These are phyloP conservation scores for Plenodomus tracheiphilus DNA, from an alignment of 2,329 filamentous ascomycete genomes.

Conservation along the genomic window DNA sequence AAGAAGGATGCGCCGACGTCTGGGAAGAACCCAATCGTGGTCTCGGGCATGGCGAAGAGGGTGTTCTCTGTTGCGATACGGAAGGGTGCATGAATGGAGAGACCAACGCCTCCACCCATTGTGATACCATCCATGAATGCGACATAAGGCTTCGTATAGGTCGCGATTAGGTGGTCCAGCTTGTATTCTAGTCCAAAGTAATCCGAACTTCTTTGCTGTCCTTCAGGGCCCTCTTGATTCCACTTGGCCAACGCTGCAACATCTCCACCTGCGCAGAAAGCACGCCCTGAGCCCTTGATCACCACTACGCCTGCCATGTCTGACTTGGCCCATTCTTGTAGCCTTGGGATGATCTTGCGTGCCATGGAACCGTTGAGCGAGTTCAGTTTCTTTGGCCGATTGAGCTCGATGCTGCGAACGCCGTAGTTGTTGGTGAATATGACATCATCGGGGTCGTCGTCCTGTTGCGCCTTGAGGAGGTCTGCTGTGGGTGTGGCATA, in stretches of 20 bases:
- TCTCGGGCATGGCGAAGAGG: constrained; percentile 97
- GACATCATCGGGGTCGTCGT: constrained; percentile 85
- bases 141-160: constrained; percentile 89
- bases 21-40: constrained; percentile 97
- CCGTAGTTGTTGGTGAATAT: constrained; percentile 88
- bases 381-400: constrained; percentile 89
- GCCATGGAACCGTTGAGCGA: constrained; percentile 93
- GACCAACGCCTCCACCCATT: constrained; percentile 95
- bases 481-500: constrained; percentile 41
- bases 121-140: constrained; percentile 98
- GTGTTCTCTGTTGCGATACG: constrained; percentile 95
- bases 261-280: constrained; percentile 93
- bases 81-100: constrained; percentile 94
- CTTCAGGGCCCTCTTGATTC: constrained; percentile 69
- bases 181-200: constrained; percentile 97
- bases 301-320: constrained; percentile 91
- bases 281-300: constrained; percentile 84
- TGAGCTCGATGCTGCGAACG: constrained; percentile 88
- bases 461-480: constrained; percentile 58
- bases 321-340: constrained; percentile 94
- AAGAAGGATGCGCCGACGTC: constrained; percentile 98
- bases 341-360: constrained; percentile 84
- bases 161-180: constrained; percentile 92
- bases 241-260: constrained; percentile 75
- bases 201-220: constrained; percentile 73